Evolutionary conservation across 305 asterid species (phyloP).

Genomic region (Rubia peregrina): DNA sequence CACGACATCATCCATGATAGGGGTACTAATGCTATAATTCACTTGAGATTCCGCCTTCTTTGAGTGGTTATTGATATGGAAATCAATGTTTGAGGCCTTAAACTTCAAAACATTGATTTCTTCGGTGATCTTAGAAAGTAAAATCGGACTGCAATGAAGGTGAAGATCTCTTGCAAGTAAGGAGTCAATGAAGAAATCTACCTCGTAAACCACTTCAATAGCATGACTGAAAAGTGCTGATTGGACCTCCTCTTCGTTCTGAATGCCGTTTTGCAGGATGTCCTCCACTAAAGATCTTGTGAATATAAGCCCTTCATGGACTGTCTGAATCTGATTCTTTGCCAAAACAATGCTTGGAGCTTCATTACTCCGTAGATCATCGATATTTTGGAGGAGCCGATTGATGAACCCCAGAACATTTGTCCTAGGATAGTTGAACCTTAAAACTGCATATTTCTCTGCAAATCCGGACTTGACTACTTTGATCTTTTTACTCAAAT

Average conservation of each 20-base stretch:
- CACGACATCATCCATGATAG: neutral
- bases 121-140: neutral
- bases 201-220: neutral
- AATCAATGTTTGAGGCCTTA: neutral
- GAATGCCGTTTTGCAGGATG: neutral
- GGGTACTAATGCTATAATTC: neutral
- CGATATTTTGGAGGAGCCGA: neutral
- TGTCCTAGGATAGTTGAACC: neutral
- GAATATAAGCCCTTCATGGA: conserved; percentile 3
- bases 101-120: neutral
- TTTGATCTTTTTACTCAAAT: neutral
- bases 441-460: neutral
- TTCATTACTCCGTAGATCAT: neutral
- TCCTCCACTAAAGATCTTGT: neutral
- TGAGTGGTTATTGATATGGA: neutral
- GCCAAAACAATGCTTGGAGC: neutral
- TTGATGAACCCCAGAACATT: neutral
- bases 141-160: neutral
- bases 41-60: conserved; percentile 2
- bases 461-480: neutral
- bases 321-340: neutral
- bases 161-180: neutral
- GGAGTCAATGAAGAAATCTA: conserved; percentile 9
- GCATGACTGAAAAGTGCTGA: neutral
- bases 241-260: neutral